Evolutionary conservation across 441 rosid genomes (phyloP), one percentile per base, ranked within the genome.

Genomic region (Metrosideros polymorpha): DNA sequence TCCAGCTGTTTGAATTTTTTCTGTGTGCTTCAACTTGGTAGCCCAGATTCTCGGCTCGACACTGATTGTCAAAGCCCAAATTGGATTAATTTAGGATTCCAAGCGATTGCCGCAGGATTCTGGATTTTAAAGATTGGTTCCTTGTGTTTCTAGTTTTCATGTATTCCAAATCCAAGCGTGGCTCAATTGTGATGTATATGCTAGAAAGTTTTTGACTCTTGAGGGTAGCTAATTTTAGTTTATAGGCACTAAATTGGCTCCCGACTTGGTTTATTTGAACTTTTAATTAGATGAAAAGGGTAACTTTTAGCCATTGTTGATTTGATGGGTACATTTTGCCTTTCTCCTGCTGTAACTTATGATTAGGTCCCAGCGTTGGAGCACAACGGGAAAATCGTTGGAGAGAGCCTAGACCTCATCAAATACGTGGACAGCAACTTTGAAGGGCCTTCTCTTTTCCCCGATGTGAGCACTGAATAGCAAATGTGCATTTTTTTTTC

Each of bases 351-450:
- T 45, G 25, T 86, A 63, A 77, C 8, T 29, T 19, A 45, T 12
- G 39, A 27, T 24, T 52, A 86, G 88, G 85, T 63, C 10, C 88
- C 88, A 0, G 54, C 85, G 3, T 30, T 86, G 83, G 83, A 86
- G 82, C 85, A 86, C 82, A 43, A 86, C 25, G 42, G 57, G 9
- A 86, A 50, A 76, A 47, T 86, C 50, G 27, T 66, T 9, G 88
- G 85, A 17, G 88, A 86, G 83, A 86, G 85, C 45, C 85, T 86
- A 32, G 83, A 83, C 55, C 59, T 86, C 10, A 66, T 86, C 51
- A 86, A 42, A 29, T 86, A 86, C 71, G 7, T 83, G 32, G 85
- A 83, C 45, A 54, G n/a, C 35, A 86, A 86, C 57, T 86, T 86
- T 66, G 88, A 86, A 61, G 85, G 88, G 61, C 88, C 85, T 30